Base-by-base conservation (phyloP, 257 asterid species). In the Solanum ossicruentum region DNA sequence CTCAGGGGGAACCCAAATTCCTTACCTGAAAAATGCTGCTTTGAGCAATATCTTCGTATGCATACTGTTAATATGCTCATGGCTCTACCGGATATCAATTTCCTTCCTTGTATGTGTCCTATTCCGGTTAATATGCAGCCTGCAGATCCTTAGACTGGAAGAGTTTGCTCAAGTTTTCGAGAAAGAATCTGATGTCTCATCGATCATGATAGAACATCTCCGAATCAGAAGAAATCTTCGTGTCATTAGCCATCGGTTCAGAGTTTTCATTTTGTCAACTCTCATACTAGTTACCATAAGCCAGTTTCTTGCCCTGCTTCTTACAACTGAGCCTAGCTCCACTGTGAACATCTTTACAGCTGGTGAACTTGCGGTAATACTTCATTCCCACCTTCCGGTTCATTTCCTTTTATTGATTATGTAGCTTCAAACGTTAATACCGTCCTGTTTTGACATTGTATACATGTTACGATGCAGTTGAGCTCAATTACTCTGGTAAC, bases 131-230 rank as follows among this genome's bases (percentile, higher is more conserved):
- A 95, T 94, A 3, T 92, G 99, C 61, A 90, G 70, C 36, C 97
- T 96, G 12, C 99, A 95, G 85, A 84, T 93, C 84, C 95, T 96
- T 8, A 88, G 98, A 49, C 67, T 96, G 55, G 96, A 95, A 9
- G 98, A 93, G 28, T 96, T 93, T 81, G 97, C 98, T 58, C 87
- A 89, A 89, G 97, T 95, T 73, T 96, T 96, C n/a, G 92, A 91
- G 86, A 86, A 32, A 61, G 90, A 95, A 75, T 89, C 97, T 7
- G 97, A 96, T 3, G 98, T 96, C 55, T 91, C 89, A 10, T 69
- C 93, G 1, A 91, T 96, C 88, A 52, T 95, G 91, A 54, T 92
- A 9, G 98, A 95, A 12, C 99, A 96, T 92, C 97, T 96, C 47
- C 89, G 93, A 81, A 96, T 96, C 89, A 89, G 97, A 83, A 87